These are phyloP conservation scores for Botrytis galanthina DNA, from an alignment of 2,329 filamentous ascomycete species.

Conservation along the genomic window DNA sequence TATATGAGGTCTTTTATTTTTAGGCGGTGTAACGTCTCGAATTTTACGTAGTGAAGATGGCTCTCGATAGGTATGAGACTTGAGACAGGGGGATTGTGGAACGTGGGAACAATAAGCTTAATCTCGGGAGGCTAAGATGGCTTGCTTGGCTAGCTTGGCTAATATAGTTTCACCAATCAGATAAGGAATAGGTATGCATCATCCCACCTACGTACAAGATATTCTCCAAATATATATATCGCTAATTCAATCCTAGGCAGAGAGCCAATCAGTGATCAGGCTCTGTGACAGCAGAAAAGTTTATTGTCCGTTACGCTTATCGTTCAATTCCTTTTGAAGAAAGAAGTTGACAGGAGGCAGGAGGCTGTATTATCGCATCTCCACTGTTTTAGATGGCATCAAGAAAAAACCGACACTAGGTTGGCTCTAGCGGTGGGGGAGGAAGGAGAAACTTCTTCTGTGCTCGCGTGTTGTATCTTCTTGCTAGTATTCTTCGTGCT, in stretches of 20 bases:
- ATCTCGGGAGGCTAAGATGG: slow-evolving; percentile 4
- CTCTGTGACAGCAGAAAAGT: not conserved
- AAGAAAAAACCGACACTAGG: not conserved
- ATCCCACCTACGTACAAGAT: not conserved
- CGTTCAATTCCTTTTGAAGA: not conserved
- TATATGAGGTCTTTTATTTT: not conserved
- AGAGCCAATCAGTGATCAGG: not conserved
- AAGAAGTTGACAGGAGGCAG: not conserved
- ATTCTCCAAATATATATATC: not conserved
- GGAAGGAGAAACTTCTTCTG: not conserved
- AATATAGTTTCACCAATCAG: not conserved
- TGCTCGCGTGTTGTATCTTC: not conserved
- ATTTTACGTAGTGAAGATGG: not conserved
- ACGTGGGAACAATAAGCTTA: slow-evolving; percentile 11
- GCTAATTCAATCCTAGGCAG: not conserved
- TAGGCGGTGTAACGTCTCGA: not conserved
- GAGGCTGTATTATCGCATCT: slow-evolving; percentile 1
- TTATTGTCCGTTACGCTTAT: not conserved
- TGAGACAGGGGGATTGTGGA: not conserved
- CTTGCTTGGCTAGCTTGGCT: not conserved
- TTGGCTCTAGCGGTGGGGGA: not conserved
- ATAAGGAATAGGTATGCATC: not conserved
- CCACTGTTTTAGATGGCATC: not conserved
- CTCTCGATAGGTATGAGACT: not conserved
- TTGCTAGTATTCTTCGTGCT: not conserved